These are phyloP conservation scores for Ceratocystis variospora DNA, from an alignment of 2,329 filamentous ascomycete species.

Conservation along the genomic window DNA sequence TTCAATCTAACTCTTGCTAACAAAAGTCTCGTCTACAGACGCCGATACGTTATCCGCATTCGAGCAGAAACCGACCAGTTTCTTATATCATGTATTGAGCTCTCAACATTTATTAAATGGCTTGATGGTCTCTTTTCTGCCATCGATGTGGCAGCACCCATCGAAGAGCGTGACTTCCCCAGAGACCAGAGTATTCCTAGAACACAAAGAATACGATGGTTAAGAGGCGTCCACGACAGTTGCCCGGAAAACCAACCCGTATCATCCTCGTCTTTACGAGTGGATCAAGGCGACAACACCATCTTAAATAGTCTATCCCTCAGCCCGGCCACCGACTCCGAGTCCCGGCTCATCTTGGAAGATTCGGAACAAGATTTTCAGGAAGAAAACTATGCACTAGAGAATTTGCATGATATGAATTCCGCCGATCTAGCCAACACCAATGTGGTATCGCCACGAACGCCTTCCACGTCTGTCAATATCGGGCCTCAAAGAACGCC, in stretches of 20 bases:
- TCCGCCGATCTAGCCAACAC: slow-evolving; percentile 5
- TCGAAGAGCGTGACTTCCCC: slow-evolving; percentile 56
- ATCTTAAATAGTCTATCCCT: neutral
- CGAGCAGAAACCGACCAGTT: slow-evolving; percentile 63
- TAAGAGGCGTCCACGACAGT: slow-evolving; percentile 28
- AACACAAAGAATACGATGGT: slow-evolving; percentile 40
- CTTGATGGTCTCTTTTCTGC: slow-evolving; percentile 56
- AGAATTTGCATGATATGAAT: slow-evolving; percentile 9
- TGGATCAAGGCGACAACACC: neutral
- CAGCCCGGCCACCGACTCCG: neutral
- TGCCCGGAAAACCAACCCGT: slow-evolving; percentile 24
- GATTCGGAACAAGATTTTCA: slow-evolving; percentile 19
- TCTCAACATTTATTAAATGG: slow-evolving; percentile 55
- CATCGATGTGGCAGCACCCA: slow-evolving; percentile 54
- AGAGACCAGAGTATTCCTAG: slow-evolving; percentile 48
- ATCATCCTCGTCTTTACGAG: slow-evolving; percentile 6
- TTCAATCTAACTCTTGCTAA: neutral
- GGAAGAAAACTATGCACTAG: slow-evolving; percentile 20
- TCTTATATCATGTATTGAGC: slow-evolving; percentile 49
- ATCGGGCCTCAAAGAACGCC: neutral
- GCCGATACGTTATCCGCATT: slow-evolving; percentile 55
- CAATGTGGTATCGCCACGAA: slow-evolving; percentile 21
- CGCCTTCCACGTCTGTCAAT: slow-evolving; percentile 18
- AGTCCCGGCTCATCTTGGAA: slow-evolving; percentile 12
- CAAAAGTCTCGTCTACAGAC: slow-evolving; percentile 27